Evolutionary conservation across 73 alveolate species (phyloP).

Genomic region (Paramecium caudatum): DNA sequence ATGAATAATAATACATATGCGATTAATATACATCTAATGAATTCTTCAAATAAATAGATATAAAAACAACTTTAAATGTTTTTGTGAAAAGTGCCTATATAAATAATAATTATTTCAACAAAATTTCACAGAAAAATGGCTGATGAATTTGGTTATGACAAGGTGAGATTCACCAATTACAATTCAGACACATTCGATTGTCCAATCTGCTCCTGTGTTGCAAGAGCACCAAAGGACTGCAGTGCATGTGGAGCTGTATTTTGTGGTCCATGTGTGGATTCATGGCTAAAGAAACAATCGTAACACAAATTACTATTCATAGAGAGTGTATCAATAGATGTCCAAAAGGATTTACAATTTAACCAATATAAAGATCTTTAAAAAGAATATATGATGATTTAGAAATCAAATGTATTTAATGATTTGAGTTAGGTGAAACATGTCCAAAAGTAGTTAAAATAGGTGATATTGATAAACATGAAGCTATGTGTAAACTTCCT

Average conservation of each 20-base stretch:
- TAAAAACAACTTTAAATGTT: too few species aligned
- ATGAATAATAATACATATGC: not conserved
- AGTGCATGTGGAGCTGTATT: not conserved
- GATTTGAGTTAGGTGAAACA: not conserved
- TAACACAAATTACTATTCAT: not conserved
- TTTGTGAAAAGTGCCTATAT: too few species aligned
- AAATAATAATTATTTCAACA: constrained; percentile 55
- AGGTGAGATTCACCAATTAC: not conserved
- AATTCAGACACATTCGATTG: constrained; percentile 37
- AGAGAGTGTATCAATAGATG: constrained; percentile 52
- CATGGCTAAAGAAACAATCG: constrained; percentile 67
- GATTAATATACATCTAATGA: not conserved
- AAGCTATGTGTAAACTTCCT: not conserved
- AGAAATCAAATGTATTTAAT: not conserved
- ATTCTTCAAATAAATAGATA: not conserved
- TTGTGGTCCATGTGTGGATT: constrained; percentile 15
- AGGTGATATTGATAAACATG: not conserved
- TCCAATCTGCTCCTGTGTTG: not conserved
- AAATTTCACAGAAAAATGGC: not conserved
- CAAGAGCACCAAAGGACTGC: constrained; percentile 22
- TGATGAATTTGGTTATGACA: constrained; percentile 1
- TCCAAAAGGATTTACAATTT: not conserved
- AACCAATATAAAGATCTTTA: not conserved
- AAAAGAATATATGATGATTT: constrained; percentile 62
- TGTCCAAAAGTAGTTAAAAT: not conserved